phyloP scores from a whole-genome alignment of 2,329 filamentous ascomycete species.

The Hirsutella thompsonii region DNA sequence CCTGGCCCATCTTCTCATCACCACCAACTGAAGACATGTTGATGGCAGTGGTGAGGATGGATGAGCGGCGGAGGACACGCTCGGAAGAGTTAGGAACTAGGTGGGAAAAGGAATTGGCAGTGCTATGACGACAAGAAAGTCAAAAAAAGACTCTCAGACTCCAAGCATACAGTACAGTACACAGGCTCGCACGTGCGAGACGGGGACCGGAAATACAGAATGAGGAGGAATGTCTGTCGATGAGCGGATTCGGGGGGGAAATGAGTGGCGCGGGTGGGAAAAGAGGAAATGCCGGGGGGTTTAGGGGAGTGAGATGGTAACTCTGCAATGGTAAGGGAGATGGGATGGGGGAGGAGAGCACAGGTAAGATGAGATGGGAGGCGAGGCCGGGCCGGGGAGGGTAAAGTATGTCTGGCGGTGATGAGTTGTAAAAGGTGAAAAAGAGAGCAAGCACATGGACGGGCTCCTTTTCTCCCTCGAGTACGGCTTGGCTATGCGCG shows the following conservation, averaged over 20 bases:
- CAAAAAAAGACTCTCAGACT: no score
- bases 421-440: no score
- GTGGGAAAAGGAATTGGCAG: no score
- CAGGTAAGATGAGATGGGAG: background rate
- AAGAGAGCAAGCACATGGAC: no score
- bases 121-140: no score
- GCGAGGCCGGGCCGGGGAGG: background rate
- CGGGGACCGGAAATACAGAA: background rate
- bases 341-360: background rate
- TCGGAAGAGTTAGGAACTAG: background rate
- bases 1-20: conserved; percentile 3
- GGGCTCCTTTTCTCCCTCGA: no score
- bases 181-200: no score
- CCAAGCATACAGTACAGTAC: no score
- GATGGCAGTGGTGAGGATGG: background rate
- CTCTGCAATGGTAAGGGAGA: background rate
- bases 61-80: background rate
- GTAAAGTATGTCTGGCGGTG: no score
- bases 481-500: no score
- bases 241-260: background rate
- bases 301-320: background rate
- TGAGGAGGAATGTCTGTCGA: background rate
- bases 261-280: background rate
- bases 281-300: background rate
- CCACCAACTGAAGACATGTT: conserved; percentile 12